Conservation (phyloP, 345 rosid genomes). For the Murraya koenigii region DNA sequence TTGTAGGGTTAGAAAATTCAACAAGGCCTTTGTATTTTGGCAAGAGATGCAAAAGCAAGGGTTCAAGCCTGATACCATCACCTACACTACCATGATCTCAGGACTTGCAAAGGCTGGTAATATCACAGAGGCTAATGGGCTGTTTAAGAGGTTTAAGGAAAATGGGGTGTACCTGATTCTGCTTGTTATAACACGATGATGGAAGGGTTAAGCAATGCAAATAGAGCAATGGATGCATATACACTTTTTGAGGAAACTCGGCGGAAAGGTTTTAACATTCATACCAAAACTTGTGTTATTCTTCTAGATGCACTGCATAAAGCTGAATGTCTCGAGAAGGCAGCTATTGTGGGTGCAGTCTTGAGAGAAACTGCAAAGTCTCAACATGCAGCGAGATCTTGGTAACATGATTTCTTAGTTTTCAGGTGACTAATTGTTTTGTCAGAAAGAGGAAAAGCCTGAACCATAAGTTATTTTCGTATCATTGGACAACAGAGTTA, state of each 20-base stretch:
- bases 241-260: conserved; percentile 82
- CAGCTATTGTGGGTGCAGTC: conserved; percentile 89
- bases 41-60: conserved; percentile 95
- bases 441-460: not conserved
- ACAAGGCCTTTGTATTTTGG: conserved; percentile 96
- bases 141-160: conserved; percentile 71
- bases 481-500: not conserved
- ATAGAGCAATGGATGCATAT: conserved; percentile 76
- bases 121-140: conserved; percentile 56
- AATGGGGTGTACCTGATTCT: conserved; percentile 74
- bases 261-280: conserved; percentile 55
- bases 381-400: conserved; percentile 74
- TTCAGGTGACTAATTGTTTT: not conserved
- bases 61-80: conserved; percentile 61
- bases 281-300: conserved; percentile 74
- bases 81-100: conserved; percentile 80
- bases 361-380: conserved; percentile 86
- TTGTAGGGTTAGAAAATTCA: conserved; percentile 79
- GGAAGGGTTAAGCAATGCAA: conserved; percentile 72
- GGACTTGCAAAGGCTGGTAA: conserved; percentile 95
- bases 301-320: conserved; percentile 84
- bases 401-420: conserved; percentile 39
- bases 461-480: not conserved
- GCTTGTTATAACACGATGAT: conserved; percentile 78
- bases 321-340: conserved; percentile 90